Evolutionary conservation across 768 basidiomycete species (phyloP).

Genomic region (Hygrocybe punicea): DNA sequence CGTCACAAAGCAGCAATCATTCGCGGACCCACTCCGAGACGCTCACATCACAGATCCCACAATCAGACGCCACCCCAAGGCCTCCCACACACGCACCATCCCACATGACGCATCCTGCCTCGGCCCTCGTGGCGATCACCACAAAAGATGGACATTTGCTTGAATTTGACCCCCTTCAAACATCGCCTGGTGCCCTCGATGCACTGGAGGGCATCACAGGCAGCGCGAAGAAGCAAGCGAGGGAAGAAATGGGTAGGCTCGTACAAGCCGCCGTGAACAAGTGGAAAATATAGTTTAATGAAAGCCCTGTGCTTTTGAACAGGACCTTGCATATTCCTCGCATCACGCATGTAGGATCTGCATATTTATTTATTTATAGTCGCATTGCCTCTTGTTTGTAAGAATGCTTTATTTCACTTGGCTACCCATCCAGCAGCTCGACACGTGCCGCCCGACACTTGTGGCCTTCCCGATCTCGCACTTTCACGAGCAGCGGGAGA

Average conservation of each 20-base stretch:
- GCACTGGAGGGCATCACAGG: conserved; percentile 74
- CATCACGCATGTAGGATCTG: conserved; percentile 9
- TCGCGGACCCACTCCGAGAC: conserved; percentile 45
- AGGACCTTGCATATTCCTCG: background rate
- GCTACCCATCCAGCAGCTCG: conserved; percentile 27
- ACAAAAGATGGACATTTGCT: conserved; percentile 79
- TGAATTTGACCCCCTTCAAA: conserved; percentile 78
- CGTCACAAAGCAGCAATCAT: conserved; percentile 39
- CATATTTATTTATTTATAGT: conserved; percentile 3
- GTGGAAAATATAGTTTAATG: conserved; percentile 56
- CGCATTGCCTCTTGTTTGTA: background rate
- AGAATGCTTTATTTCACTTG: background rate
- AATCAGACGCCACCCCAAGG: conserved; percentile 7
- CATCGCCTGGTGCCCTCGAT: conserved; percentile 69
- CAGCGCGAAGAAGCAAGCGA: conserved; percentile 80
- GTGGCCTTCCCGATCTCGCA: conserved; percentile 58
- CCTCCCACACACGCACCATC: conserved; percentile 19
- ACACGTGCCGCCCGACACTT: conserved; percentile 52
- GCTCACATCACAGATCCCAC: conserved; percentile 15
- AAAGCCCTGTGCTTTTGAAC: conserved; percentile 5
- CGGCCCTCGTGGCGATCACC: conserved; percentile 71
- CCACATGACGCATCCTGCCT: conserved; percentile 38
- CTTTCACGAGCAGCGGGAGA: conserved; percentile 51
- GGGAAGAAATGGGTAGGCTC: conserved; percentile 68
- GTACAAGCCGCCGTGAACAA: conserved; percentile 72